Evolutionary conservation across 345 rosid genomes (phyloP), one percentile per base, ranked within the genome.

Genomic region (Carallia pectinifolia): DNA sequence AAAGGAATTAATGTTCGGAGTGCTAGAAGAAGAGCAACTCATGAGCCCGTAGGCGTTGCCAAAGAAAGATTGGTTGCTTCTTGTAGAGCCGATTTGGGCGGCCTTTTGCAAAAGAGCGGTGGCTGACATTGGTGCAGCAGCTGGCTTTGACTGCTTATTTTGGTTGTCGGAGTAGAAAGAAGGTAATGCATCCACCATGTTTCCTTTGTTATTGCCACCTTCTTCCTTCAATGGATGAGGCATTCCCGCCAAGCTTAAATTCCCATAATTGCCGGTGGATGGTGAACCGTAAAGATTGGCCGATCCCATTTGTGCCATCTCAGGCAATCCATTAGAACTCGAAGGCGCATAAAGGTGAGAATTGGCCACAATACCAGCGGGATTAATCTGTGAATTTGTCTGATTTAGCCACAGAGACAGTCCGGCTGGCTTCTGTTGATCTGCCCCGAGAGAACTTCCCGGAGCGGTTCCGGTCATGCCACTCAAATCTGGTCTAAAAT

Each of bases 51-150:
- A 76, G 66, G 73, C 67, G 30, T 65, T 82, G 52, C 78, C 83
- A 31, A 85, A 77, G 58, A 85, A 67, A 39, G 90, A 76, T 1
- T 85, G 83, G 54, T 83, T 89, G 88, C 89, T 87, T 81, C 93
- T 83, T 34, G 93, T 85, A 38, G 97, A 94, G 4, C 98, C 98
- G 81, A 94, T 91, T 73, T 88, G 97, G 4, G 98, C 98, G 37
- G 97, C 98, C 67, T 94, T 94, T 58, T 91, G 98, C 47, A 94
- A 79, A 36, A 94, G 97, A 2, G 95, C 96, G 1, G 98, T 94
- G 16, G 98, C 97, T 0, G 96, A 94, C 94, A 91, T 86, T 47
- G 91, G 88, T 17, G 87, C 72, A 12, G 72, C 66, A n/a, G n/a
- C n/a, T 58, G 88, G 68, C n/a, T 47, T 82, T 67, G 71, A 76